Percentiles rank a stretch among this genome's conserved stretches.
These are phyloP conservation scores for Wallacemonas sp. DNA, from an alignment of 208 protist genomes.

Conservation along the genomic window DNA sequence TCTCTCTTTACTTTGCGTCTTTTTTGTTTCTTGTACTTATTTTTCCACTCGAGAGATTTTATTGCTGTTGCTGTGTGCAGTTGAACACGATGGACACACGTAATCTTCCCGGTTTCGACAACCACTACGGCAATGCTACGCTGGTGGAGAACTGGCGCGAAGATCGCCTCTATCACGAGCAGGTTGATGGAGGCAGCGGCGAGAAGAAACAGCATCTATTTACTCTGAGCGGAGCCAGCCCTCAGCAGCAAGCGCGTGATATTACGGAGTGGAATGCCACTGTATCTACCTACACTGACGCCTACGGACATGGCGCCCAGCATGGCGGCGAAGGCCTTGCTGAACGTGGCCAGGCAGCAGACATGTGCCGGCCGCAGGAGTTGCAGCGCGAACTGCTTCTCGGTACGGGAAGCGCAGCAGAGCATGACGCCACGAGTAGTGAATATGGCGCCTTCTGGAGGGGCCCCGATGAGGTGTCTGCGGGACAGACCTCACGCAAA, in stretches of 20 bases:
- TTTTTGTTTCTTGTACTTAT: no score
- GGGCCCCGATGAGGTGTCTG: not conserved
- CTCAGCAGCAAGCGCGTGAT: not conserved
- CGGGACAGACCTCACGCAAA: no score
- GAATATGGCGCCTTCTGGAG: conserved; percentile 13
- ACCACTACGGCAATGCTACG: conserved; percentile 63
- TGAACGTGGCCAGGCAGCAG: not conserved
- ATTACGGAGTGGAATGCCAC: not conserved
- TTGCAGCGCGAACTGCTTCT: conserved; percentile 12
- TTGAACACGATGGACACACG: conserved; percentile 12
- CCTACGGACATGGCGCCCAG: conserved; percentile 20
- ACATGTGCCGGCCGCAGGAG: conserved; percentile 9
- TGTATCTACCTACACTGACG: conserved; percentile 22
- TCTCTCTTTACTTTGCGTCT: no score
- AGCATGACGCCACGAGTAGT: not conserved
- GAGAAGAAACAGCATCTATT: not conserved
- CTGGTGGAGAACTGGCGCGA: conserved; percentile 79
- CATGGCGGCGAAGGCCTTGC: not conserved
- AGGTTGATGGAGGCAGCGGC: not conserved
- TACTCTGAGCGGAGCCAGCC: conserved; percentile 18
- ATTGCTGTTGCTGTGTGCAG: no score
- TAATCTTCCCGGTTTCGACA: conserved; percentile 41
- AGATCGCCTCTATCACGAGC: conserved; percentile 21
- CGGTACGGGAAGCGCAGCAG: not conserved
- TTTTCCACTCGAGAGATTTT: no score